These are phyloP conservation scores for Metschnikowia noctiluminum DNA, from an alignment of 805 yeast species.

Conservation along the genomic window DNA sequence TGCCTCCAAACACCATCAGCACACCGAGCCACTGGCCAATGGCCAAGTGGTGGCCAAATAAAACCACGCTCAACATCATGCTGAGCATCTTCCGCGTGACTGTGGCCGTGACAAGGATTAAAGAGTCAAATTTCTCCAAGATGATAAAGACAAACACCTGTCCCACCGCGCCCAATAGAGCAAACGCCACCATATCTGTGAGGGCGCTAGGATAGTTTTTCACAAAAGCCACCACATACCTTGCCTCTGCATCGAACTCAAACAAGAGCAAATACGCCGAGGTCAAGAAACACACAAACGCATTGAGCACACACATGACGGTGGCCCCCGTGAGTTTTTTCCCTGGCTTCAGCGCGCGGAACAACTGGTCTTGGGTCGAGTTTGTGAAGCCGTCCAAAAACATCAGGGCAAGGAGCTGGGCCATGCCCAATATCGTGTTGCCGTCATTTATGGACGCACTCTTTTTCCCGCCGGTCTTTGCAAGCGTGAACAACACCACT, in stretches of 20 bases:
- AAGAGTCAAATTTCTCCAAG: slow-evolving; percentile 78
- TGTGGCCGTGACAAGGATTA: slow-evolving; percentile 85
- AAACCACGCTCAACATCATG: slow-evolving; percentile 82
- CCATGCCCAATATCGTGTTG: slow-evolving; percentile 52
- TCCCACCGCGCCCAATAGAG: slow-evolving; percentile 83
- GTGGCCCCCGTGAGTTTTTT: slow-evolving; percentile 71
- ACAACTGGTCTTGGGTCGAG: slow-evolving; percentile 86
- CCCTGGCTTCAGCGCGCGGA: slow-evolving; percentile 35
- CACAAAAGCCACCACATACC: slow-evolving; percentile 49
- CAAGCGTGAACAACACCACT: slow-evolving; percentile 72
- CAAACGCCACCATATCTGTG: slow-evolving; percentile 60
- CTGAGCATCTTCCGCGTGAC: slow-evolving; percentile 96
- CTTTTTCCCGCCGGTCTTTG: slow-evolving; percentile 31
- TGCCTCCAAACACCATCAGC: slow-evolving; percentile 76
- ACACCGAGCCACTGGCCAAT: slow-evolving; percentile 77
- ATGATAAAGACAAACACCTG: slow-evolving; percentile 91
- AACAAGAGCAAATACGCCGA: slow-evolving; percentile 43
- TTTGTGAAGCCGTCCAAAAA: slow-evolving; percentile 89
- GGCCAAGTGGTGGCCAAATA: slow-evolving; percentile 76
- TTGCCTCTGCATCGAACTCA: slow-evolving; percentile 45
- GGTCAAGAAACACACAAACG: slow-evolving; percentile 46
- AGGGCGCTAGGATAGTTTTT: slow-evolving; percentile 50
- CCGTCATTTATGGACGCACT: slow-evolving; percentile 37
- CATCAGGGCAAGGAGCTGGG: slow-evolving; percentile 57
- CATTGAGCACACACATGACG: slow-evolving; percentile 70